These are phyloP conservation scores for Tilletia horrida DNA, from an alignment of 1,284 basidiomycete species.

Conservation along the genomic window DNA sequence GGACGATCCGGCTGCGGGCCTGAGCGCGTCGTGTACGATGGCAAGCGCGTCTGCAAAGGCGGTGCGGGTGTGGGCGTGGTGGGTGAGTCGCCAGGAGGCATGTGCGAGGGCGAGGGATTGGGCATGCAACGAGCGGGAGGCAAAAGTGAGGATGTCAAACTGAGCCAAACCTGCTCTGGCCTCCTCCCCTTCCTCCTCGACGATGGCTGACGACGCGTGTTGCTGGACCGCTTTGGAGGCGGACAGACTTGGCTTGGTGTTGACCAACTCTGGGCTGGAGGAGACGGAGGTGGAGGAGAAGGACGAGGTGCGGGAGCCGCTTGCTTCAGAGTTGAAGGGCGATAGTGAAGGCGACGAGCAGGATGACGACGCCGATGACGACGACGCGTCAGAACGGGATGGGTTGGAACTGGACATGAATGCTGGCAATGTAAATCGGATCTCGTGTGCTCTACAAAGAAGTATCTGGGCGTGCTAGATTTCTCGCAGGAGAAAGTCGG, in stretches of 20 bases:
- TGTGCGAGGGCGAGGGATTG: constrained; percentile 34
- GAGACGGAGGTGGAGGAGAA: constrained; percentile 1
- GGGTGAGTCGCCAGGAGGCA: constrained; percentile 32
- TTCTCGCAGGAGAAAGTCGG: too few species aligned
- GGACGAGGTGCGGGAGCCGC: constrained; percentile 9
- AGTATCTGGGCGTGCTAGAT: too few species aligned
- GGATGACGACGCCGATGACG: not conserved
- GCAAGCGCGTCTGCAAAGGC: constrained; percentile 36
- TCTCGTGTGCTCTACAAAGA: too few species aligned
- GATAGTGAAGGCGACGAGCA: constrained; percentile 13
- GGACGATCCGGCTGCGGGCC: constrained; percentile 18
- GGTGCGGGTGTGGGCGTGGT: constrained; percentile 27
- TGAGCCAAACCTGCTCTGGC: not conserved
- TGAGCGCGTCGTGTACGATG: constrained; percentile 34
- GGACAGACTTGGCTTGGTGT: too few species aligned
- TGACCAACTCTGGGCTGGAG: not conserved
- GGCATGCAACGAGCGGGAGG: constrained; percentile 29
- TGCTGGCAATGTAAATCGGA: too few species aligned
- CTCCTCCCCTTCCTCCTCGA: too few species aligned
- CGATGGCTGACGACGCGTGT: too few species aligned
- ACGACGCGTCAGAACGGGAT: not conserved
- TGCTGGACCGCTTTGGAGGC: not conserved
- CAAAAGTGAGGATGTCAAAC: constrained; percentile 30
- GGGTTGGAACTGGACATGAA: too few species aligned
- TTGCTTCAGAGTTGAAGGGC: constrained; percentile 9